Evolutionary conservation across 73 alveolate species (phyloP).

Genomic region (Diophrys sp.): DNA sequence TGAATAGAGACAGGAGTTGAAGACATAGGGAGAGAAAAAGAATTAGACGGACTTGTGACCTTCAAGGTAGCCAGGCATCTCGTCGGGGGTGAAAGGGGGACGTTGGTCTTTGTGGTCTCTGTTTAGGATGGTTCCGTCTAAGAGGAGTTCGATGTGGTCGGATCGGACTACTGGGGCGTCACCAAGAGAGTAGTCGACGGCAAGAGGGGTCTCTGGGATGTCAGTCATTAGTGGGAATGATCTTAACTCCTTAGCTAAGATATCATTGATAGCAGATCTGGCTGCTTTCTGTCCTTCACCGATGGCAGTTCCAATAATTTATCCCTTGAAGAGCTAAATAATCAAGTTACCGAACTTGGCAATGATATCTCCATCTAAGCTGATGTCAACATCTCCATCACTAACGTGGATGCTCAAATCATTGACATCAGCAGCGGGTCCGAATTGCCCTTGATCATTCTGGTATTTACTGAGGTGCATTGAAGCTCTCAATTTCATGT

Average conservation of each 20-base stretch:
- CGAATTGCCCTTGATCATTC: neutral
- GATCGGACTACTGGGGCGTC: neutral
- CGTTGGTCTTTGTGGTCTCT: neutral
- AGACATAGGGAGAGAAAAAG: conserved; percentile 5
- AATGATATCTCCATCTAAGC: neutral
- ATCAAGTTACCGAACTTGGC: neutral
- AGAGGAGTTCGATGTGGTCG: neutral
- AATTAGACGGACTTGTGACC: conserved; percentile 2
- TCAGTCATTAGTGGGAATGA: neutral
- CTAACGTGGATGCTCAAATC: neutral
- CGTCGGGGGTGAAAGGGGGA: neutral
- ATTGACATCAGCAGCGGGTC: conserved; percentile 1
- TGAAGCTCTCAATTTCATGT: neutral
- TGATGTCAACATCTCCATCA: conserved; percentile 6
- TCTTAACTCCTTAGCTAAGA: neutral
- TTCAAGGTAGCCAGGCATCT: neutral
- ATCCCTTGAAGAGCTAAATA: neutral
- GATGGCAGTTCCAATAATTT: neutral
- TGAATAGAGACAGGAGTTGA: neutral
- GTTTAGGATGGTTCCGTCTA: conserved; percentile 5
- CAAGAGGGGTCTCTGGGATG: neutral
- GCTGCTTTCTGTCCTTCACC: neutral
- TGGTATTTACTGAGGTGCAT: neutral
- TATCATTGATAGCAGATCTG: neutral
- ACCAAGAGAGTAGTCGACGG: conserved; percentile 4